These are phyloP conservation scores for Meredithiella fracta DNA, from an alignment of 2,329 filamentous ascomycete genomes.

Conservation along the genomic window DNA sequence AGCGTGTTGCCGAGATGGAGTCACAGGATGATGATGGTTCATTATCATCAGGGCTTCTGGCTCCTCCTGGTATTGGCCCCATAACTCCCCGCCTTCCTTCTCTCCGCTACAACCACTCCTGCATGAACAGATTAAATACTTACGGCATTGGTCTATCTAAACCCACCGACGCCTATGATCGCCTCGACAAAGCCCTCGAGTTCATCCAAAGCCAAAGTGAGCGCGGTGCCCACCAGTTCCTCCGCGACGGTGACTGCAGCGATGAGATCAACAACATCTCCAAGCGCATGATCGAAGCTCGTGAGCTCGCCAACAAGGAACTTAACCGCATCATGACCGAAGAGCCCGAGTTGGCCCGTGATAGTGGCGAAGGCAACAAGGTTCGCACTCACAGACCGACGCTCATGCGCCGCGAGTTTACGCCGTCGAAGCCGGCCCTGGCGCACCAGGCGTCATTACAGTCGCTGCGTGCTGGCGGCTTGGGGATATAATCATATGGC, in stretches of 20 bases:
- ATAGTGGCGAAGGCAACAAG: constrained; percentile 25
- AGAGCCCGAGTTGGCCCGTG: constrained; percentile 29
- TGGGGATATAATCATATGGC: background rate
- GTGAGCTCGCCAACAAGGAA: constrained; percentile 43
- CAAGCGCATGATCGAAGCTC: constrained; percentile 45
- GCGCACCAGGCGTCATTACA: constrained; percentile 2
- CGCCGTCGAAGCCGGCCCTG: constrained; percentile 15
- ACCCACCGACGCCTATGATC: constrained; percentile 44
- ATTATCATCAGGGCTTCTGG: background rate
- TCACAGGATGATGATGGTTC: constrained; percentile 27
- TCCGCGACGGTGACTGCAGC: constrained; percentile 76
- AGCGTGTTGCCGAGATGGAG: constrained; percentile 41
- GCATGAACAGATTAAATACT: constrained; percentile 2
- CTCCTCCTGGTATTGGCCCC: constrained; percentile 15
- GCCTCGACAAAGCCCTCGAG: constrained; percentile 63
- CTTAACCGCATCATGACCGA: constrained; percentile 39
- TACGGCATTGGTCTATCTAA: constrained; percentile 17
- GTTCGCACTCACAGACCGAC: constrained; percentile 35
- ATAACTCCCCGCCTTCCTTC: constrained; percentile 22
- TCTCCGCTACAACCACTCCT: constrained; percentile 23
- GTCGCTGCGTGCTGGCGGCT: background rate
- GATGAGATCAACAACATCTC: constrained; percentile 57
- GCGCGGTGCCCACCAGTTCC: constrained; percentile 70
- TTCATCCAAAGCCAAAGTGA: constrained; percentile 69
- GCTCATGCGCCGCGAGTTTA: constrained; percentile 34